Percentiles rank a stretch among this genome's conserved stretches.
Evolutionary conservation across 208 protist species (phyloP).

Genomic region (Endotrypanum monterogeii): DNA sequence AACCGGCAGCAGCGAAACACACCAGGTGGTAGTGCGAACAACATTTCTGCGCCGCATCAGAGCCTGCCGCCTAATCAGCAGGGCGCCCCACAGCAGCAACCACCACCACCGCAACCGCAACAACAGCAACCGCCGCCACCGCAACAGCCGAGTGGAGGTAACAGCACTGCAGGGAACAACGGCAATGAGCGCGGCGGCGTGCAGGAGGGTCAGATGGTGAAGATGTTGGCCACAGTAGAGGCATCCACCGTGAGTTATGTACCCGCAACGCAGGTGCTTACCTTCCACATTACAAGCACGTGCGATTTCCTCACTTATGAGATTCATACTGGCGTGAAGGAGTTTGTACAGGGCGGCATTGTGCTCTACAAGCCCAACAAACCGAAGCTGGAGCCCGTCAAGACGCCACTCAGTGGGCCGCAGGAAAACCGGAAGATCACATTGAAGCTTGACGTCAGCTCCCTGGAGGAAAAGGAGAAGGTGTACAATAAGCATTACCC

Average conservation of each 20-base stretch:
- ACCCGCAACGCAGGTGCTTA: conserved; percentile 62
- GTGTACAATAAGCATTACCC: conserved; percentile 89
- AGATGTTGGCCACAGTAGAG: conserved; percentile 91
- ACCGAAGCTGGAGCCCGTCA: conserved; percentile 86
- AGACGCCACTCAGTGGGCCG: conserved; percentile 62
- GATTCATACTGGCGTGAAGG: conserved; percentile 91
- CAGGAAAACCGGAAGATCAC: conserved; percentile 80
- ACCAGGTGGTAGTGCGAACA: conserved; percentile 4
- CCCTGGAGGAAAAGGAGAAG: conserved; percentile 83
- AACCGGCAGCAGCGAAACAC: conserved; percentile 22
- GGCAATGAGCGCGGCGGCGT: conserved; percentile 56
- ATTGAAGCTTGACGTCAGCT: conserved; percentile 75
- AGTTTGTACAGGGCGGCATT: conserved; percentile 67
- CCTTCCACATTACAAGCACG: conserved; percentile 76
- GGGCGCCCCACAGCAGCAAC: conserved; percentile 5
- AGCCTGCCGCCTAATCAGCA: conserved; percentile 26
- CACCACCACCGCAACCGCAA: conserved; percentile 9
- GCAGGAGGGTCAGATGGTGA: conserved; percentile 92
- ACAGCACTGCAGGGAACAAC: conserved; percentile 21
- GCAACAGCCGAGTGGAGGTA: conserved; percentile 37
- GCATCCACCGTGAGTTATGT: conserved; percentile 80
- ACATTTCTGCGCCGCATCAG: conserved; percentile 5
- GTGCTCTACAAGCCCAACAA: conserved; percentile 90
- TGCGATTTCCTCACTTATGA: conserved; percentile 82
- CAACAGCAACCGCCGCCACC: too few species aligned